These are phyloP conservation scores for Aspergillus sp. DNA, from an alignment of 2,329 filamentous ascomycete species.

Conservation along the genomic window DNA sequence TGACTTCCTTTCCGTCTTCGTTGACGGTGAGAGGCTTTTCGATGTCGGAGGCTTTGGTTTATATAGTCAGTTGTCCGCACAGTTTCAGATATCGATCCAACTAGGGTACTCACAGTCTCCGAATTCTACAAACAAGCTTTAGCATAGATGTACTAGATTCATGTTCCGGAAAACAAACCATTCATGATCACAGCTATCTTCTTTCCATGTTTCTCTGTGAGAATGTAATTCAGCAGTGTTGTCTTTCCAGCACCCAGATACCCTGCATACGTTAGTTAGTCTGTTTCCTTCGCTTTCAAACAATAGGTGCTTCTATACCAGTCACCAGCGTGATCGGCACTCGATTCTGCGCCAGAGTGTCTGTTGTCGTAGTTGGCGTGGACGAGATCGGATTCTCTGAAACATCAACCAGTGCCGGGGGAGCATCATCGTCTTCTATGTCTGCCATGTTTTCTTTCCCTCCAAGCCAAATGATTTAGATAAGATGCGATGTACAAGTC, in stretches of 20 bases:
- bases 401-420: constrained; percentile 39
- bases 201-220: constrained; percentile 92
- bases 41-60: constrained; percentile 68
- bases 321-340: constrained; percentile 48
- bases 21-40: constrained; percentile 93
- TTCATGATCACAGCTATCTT: constrained; percentile 98
- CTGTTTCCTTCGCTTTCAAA: background rate
- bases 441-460: constrained; percentile 10
- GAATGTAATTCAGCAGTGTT: constrained; percentile 88
- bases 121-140: constrained; percentile 53
- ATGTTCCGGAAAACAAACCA: constrained; percentile 43
- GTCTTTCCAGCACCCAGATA: constrained; percentile 96
- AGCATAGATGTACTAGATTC: constrained; percentile 8
- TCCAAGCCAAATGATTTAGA: background rate
- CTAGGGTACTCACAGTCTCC: constrained; percentile 59
- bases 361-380: constrained; percentile 17
- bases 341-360: constrained; percentile 26
- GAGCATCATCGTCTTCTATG: constrained; percentile 39
- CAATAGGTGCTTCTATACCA: constrained; percentile 25
- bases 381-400: constrained; percentile 17
- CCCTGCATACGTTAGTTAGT: constrained; percentile 45
- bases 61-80: background rate
- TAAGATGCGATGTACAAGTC: constrained; percentile 2
- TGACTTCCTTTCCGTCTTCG: constrained; percentile 71
- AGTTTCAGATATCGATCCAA: background rate